phyloP scores from a whole-genome alignment of 1,284 basidiomycete genomes.

The Marasmius fiardii region DNA sequence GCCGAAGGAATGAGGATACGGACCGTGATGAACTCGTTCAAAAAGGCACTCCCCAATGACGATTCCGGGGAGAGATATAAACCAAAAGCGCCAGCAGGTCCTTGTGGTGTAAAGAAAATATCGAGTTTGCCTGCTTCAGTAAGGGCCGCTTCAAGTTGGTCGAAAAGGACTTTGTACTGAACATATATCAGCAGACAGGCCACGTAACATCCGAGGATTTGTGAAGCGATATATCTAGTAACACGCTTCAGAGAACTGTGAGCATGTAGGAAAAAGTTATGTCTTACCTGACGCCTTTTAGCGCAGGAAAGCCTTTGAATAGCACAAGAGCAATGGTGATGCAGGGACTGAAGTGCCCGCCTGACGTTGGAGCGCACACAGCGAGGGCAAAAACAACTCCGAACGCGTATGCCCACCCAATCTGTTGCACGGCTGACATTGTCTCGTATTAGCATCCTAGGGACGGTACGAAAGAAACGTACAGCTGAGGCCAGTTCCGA shows the following conservation, averaged over 20 bases:
- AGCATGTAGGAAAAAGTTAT: background rate
- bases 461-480: background rate
- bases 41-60: background rate
- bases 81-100: slow-evolving; percentile 1
- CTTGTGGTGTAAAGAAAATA: background rate
- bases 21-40: slow-evolving; percentile 2
- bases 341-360: background rate
- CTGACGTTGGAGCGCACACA: background rate
- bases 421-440: background rate
- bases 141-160: slow-evolving; percentile 42
- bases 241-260: background rate
- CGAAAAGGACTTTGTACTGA: slow-evolving; percentile 56
- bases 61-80: background rate
- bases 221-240: slow-evolving; percentile 59
- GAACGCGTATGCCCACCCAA: background rate
- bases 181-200: slow-evolving; percentile 57
- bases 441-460: background rate
- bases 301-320: background rate
- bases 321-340: background rate
- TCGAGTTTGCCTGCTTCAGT: slow-evolving; percentile 1
- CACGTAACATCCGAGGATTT: slow-evolving; percentile 61
- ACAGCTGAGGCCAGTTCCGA: background rate
- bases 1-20: too few relatives aligned
- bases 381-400: background rate
- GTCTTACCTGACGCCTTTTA: background rate